A percentile compares a stretch with the other conserved stretches of the same genome.
phyloP scores from a whole-genome alignment of 2,329 filamentous ascomycete genomes.

The Didymosphaeria variabile region DNA sequence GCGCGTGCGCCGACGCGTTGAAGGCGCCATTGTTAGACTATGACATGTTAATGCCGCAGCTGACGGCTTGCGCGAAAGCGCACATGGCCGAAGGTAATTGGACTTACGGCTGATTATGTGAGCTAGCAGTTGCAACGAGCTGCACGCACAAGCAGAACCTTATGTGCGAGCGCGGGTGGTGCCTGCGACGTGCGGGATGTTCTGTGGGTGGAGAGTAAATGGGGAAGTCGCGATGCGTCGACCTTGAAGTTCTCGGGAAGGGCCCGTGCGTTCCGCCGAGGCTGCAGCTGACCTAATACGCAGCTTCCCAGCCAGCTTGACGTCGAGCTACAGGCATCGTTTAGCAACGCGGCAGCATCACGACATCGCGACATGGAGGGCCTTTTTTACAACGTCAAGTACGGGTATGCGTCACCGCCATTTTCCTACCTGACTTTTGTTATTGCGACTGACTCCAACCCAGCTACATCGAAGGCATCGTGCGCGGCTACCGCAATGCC shows the following conservation, averaged over 20 bases:
- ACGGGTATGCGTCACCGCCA: constrained; percentile 69
- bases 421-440: neutral
- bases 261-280: constrained; percentile 9
- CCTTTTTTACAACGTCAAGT: constrained; percentile 92
- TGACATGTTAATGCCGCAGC: neutral
- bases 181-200: neutral
- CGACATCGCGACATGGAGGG: constrained; percentile 76
- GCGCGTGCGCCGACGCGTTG: constrained; percentile 3
- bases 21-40: neutral
- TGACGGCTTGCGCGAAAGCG: neutral
- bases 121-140: neutral
- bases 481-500: constrained; percentile 94
- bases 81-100: neutral
- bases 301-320: constrained; percentile 3
- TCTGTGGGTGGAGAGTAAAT: constrained; percentile 6
- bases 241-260: constrained; percentile 6
- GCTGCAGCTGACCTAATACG: constrained; percentile 13
- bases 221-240: constrained; percentile 9
- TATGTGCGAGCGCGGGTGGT: neutral
- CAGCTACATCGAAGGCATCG: constrained; percentile 96
- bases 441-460: constrained; percentile 25
- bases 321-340: constrained; percentile 20
- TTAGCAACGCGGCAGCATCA: constrained; percentile 28
- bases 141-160: neutral
- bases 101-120: neutral